phyloP scores from a whole-genome alignment of 2,329 filamentous ascomycete genomes.

The Lecanicillium sp. region DNA sequence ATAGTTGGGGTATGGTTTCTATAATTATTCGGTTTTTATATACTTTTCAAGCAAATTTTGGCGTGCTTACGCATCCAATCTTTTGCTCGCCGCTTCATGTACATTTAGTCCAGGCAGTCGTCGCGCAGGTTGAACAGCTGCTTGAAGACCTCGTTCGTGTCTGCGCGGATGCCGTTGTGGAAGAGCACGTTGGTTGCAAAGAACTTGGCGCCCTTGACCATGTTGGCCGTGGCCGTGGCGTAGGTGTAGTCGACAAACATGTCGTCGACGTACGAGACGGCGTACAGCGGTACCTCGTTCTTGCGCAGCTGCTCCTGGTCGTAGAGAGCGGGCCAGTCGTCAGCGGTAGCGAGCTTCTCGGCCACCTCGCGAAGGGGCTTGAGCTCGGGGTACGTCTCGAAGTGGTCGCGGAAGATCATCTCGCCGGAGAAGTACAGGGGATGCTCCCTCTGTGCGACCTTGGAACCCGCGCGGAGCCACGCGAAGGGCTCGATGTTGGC shows the following conservation, averaged over 20 bases:
- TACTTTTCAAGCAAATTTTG: no score
- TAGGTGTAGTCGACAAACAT: slow-evolving; percentile 85
- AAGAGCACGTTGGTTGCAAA: slow-evolving; percentile 84
- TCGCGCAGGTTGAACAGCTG: slow-evolving; percentile 74
- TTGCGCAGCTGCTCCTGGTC: slow-evolving; percentile 63
- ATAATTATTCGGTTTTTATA: no score
- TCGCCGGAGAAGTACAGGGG: slow-evolving; percentile 82
- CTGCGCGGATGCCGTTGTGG: slow-evolving; percentile 72
- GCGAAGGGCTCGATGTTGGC: slow-evolving; percentile 32
- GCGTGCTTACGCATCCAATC: not conserved
- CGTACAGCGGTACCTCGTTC: slow-evolving; percentile 82
- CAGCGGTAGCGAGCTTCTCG: slow-evolving; percentile 59
- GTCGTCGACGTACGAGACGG: slow-evolving; percentile 76
- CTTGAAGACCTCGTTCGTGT: slow-evolving; percentile 68
- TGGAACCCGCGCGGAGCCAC: slow-evolving; percentile 40
- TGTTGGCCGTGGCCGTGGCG: slow-evolving; percentile 64
- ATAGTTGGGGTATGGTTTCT: no score
- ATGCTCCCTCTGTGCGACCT: slow-evolving; percentile 24
- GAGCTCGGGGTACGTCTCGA: slow-evolving; percentile 74
- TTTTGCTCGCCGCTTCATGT: no score
- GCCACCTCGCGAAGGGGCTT: slow-evolving; percentile 61
- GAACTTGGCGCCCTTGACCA: slow-evolving; percentile 71
- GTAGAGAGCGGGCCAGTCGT: slow-evolving; percentile 72
- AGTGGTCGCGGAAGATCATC: slow-evolving; percentile 85
- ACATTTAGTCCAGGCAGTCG: slow-evolving; percentile 48